These are phyloP conservation scores for Penicillium sp. DNA, from an alignment of 2,329 filamentous ascomycete genomes.

Conservation along the genomic window DNA sequence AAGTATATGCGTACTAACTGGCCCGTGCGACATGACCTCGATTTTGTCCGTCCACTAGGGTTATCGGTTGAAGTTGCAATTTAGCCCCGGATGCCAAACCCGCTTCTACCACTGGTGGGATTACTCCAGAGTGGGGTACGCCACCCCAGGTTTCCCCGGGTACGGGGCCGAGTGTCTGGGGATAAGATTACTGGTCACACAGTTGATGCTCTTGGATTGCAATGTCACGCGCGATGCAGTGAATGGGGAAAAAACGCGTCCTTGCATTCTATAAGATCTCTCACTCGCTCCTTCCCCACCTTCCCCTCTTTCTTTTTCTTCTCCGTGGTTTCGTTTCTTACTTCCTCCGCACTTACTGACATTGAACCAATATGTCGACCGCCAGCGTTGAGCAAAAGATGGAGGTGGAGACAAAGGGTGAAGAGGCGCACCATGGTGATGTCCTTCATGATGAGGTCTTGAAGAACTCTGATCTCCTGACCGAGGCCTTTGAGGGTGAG, in stretches of 20 bases:
- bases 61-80: background rate
- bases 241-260: background rate
- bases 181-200: background rate
- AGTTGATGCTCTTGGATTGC: background rate
- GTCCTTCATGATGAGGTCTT: slow-evolving; percentile 38
- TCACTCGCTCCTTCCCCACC: background rate
- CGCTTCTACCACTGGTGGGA: background rate
- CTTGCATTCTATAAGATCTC: background rate
- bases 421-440: slow-evolving; percentile 16
- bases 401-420: background rate
- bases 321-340: background rate
- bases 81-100: background rate
- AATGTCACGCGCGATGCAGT: background rate
- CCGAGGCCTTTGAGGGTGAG: slow-evolving; percentile 46
- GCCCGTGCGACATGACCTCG: background rate
- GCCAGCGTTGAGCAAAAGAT: background rate
- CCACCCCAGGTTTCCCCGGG: slow-evolving; percentile 2
- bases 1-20: background rate
- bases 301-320: background rate
- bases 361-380: background rate
- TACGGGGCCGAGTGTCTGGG: background rate
- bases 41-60: background rate
- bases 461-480: slow-evolving; percentile 40
- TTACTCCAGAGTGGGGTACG: background rate
- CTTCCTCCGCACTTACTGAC: background rate